Evolutionary conservation across 331 rosid genomes (phyloP), one percentile per base, ranked within the genome.

Genomic region (Arachis monticola): DNA sequence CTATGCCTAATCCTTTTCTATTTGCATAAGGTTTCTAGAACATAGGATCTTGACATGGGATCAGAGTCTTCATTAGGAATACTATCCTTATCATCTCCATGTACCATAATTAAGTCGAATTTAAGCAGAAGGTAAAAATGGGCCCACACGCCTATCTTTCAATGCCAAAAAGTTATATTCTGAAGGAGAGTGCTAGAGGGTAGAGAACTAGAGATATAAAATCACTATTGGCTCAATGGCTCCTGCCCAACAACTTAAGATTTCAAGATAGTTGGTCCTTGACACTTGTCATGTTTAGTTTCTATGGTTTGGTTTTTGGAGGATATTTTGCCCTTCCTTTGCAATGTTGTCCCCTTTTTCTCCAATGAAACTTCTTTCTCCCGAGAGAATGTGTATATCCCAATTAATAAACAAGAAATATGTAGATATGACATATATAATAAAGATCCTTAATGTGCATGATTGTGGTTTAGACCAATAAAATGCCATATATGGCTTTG

Each of bases 51-150:
- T 57, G 61, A 41, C 65, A 74, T 64, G 48, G 8, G 42, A 38
- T 67, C 53, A 30, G 38, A 48, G 11, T 35, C 58, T 79, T 35
- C n/a, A 31, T 67, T 11, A 50, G 60, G 35, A 60, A 32, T 52
- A 60, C n/a, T 5, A 59, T 52, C 32, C 64, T 79, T 73, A 75
- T 68, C 69, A 60, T 52, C 64, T 64, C 17, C 50, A 41, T 66
- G 47, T 41, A 65, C 50, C 50, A 40, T 53, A 38, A 40, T 70
- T 4, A 22, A 67, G 70, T 50, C 67, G 51, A 64, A 55, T 31
- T 32, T 38, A 40, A 63, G 12, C 48, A 40, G 48, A n/a, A 50
- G 74, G 41, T 66, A 66, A 73, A 58, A 50, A 22, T 51, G 31
- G 67, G 45, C 70, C 42, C 10, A 51, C 50, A 60, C 58, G 46